Base-by-base conservation (phyloP, 306 rosid species). In the Pterocarpus santalinus region DNA sequence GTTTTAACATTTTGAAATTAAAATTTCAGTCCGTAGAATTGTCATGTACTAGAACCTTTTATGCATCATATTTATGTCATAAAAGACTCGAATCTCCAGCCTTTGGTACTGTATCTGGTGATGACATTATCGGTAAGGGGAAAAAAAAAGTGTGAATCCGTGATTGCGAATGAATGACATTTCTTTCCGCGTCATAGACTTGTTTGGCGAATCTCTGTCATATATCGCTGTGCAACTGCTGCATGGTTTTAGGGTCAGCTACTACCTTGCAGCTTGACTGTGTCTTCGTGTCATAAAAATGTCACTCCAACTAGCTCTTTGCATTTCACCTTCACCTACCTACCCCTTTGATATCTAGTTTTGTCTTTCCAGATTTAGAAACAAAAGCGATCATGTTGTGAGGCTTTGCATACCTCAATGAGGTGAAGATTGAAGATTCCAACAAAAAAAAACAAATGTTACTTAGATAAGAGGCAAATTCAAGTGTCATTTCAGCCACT, bases 351-450 rank as follows among this genome's bases (percentile, higher is more conserved):
- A 52, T 16, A n/a, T 2, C 8, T n/a, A 3, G 17, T 66, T 72
- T 13, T 79, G 69, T 80, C 78, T 73, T 75, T 43, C 79, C 82
- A 43, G 8, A 43, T 80, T 17, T 84, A 55, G 84, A 75, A 84
- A 69, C 2, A 61, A 33, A 65, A 22, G 7, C 16, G 0, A 61
- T 73, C 65, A 62, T 68, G 16, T 43, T 30, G n/a, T 33, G 64
- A 9, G 55, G 3, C 1, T 4, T 35, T 56, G 34, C 34, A 36
- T 69, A 14, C 56, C 36, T 17, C 38, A 11, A 57, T 34, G 0
- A 14, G 13, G 8, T 16, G 17, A 13, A 55, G 16, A 65, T 49
- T 63, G n/a, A 28, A 70, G 28, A 77, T 70, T 77, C 64, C 52
- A 51, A 33, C 30, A 2, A 62, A 68, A 9, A 4, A 13, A 13